phyloP scores from a whole-genome alignment of 176 grass and related monocot genomes.

The Areca catechu region DNA sequence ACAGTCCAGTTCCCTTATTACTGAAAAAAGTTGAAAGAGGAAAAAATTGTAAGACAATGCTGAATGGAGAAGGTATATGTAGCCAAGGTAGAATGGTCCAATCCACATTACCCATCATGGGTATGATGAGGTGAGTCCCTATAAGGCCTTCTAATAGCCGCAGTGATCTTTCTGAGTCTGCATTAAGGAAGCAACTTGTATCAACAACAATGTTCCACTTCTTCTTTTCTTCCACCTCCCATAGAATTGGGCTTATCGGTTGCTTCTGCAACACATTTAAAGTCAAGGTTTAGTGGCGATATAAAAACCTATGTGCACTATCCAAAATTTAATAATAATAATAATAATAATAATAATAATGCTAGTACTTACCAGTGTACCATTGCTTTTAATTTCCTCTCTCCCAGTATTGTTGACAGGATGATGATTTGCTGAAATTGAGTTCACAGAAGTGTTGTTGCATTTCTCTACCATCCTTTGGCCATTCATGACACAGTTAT shows the following conservation, averaged over 20 bases:
- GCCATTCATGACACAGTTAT: slow-evolving; percentile 11
- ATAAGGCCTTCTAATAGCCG: slow-evolving; percentile 67
- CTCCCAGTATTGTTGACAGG: slow-evolving; percentile 19
- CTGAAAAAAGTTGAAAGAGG: slow-evolving; percentile 15
- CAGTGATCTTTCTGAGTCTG: slow-evolving; percentile 57
- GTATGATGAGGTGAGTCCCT: slow-evolving; percentile 69
- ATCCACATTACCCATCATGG: slow-evolving; percentile 58
- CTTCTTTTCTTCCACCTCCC: slow-evolving; percentile 36
- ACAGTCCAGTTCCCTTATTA: slow-evolving; percentile 77
- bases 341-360: background rate
- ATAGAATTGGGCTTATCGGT: background rate
- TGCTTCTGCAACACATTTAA: slow-evolving; percentile 6
- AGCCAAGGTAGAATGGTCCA: background rate
- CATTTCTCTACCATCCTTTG: slow-evolving; percentile 14
- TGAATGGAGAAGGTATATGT: slow-evolving; percentile 1
- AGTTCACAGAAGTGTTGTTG: background rate
- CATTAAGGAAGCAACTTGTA: slow-evolving; percentile 57
- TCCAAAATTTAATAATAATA: background rate
- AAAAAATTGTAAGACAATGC: background rate
- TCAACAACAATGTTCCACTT: slow-evolving; percentile 85
- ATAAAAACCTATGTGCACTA: no score
- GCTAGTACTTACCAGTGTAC: slow-evolving; percentile 26
- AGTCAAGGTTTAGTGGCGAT: background rate
- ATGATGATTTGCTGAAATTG: no score
- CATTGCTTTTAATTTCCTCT: slow-evolving; percentile 24